Evolutionary conservation across 2,329 filamentous ascomycete genomes (phyloP), one percentile per base, ranked within the genome.

Genomic region (Escovopsis weberi): DNA sequence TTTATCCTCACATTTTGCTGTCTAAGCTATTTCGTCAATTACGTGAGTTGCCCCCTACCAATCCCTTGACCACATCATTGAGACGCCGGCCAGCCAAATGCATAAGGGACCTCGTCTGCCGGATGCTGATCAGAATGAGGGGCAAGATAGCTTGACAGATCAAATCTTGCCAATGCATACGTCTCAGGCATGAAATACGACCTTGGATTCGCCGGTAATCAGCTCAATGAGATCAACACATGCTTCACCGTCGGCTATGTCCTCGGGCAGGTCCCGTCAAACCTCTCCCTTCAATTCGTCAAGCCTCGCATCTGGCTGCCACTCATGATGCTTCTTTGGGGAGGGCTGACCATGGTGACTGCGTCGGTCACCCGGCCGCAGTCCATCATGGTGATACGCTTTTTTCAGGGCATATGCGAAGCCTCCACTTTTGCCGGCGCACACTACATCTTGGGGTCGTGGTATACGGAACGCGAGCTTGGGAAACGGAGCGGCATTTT

Each of bases 1-100:
- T 79, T 78, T 58, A 78, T 79, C 50, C 56, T 80, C 37, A 75
- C 71, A 0, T 79, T 79, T 51, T 79, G 75, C 56, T 80, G 75
- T 51, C 52, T 80, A 40, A 69, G 65, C 49, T 75, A 74, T 51
- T 68, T 74, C 43, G 60, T 69, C 50, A 73, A 73, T 51, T 73
- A 73, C 47, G 68, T 70, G 50, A 33, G 67, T 10, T 10, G 7
- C 19, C 6, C 12, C 26, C 12, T 15, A 33, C 12, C 28, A 4
- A 12, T 34, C 12, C 19, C 32, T 40, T 12, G 12, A 4, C 18
- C 36, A 9, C 34, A 12, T 40, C n/a, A 2, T 43, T 36, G 9
- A 35, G 33, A n/a, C 38, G 26, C 37, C 51, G 30, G 18, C n/a
- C 23, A 32, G 28, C 28, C 28, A 11, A 19, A 26, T 12, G 19